Base-by-base conservation (phyloP, 106 monocot genomes). In the Cymbidium sinense region DNA sequence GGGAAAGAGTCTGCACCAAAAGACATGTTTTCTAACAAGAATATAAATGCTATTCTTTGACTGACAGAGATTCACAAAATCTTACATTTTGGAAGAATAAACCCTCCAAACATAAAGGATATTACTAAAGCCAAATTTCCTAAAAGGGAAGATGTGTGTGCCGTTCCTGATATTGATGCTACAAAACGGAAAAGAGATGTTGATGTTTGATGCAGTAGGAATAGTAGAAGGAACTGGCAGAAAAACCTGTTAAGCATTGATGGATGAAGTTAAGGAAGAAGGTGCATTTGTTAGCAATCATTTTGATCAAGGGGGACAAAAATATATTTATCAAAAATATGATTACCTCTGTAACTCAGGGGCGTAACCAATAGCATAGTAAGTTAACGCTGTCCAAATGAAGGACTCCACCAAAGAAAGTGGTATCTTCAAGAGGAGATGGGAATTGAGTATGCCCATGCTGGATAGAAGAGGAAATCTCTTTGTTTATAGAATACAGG, bases 351-450 rank as follows among this genome's bases (percentile, higher is more conserved):
- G 43, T 83, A 47, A 41, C 19, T 79, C 83, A 34, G 83, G 83
- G 25, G 79, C 77, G 55, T 82, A 88, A 3, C 88, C 88, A 70
- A 82, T 82, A 28, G 74, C 74, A 80, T 85, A 85, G 35, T 85
- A 89, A 15, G 83, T 86, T 31, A 86, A 34, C 55, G 51, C 41
- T 64, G 81, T 81, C 89, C 85, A 89, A 39, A 81, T 76, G 5
- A 85, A 79, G 58, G 86, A 86, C 43, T 83, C 85, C 3, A 84
- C 35, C 29, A 89, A 28, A 29, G 89, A 89, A 28, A 89, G n/a
- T 64, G 89, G 89, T 25, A 83, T 44, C 72, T 75, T 83, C 10
- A 83, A 39, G 11, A 83, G 4, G 47, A 55, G 30, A 69, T 44
- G 19, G 77, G 77, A 71, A 82, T 77, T 54, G 82, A 23, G 33